These are phyloP conservation scores for Colletotrichum sojae DNA, from an alignment of 2,329 filamentous ascomycete species.

Conservation along the genomic window DNA sequence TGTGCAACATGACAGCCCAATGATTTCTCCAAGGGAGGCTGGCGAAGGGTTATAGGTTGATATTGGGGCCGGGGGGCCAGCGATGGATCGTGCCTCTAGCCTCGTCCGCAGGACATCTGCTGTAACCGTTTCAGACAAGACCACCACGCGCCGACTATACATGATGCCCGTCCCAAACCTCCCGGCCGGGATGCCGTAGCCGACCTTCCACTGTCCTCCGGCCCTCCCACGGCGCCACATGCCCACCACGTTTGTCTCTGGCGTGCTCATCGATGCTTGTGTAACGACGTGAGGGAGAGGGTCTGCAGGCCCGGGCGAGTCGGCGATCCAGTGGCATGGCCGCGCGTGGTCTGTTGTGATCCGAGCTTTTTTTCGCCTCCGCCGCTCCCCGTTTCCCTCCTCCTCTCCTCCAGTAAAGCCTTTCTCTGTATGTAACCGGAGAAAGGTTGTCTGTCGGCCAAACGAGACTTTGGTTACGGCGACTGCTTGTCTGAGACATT, in stretches of 20 bases:
- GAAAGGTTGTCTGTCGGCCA: conserved; percentile 24
- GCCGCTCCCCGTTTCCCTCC: background rate
- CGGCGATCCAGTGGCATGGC: conserved; percentile 28
- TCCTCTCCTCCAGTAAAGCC: conserved; percentile 7
- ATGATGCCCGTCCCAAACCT: conserved; percentile 10
- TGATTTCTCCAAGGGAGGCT: conserved; percentile 3
- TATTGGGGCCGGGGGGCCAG: conserved; percentile 3
- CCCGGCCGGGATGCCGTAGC: background rate
- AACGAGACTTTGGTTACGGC: conserved; percentile 32
- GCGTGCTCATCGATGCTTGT: conserved; percentile 4
- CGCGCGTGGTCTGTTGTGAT: conserved; percentile 21
- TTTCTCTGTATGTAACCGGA: conserved; percentile 39
- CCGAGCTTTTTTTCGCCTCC: conserved; percentile 22
- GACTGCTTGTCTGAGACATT: conserved; percentile 33
- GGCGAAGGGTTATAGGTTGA: background rate
- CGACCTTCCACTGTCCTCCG: background rate
- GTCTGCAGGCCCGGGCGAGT: background rate
- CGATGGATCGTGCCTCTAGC: conserved; percentile 5
- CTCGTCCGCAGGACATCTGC: conserved; percentile 14
- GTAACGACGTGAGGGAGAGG: conserved; percentile 20
- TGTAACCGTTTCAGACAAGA: conserved; percentile 31
- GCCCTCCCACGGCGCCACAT: conserved; percentile 24
- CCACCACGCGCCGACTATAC: conserved; percentile 28
- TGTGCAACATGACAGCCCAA: conserved; percentile 20
- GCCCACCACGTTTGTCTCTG: conserved; percentile 21